Percentiles rank a stretch among this genome's conserved stretches.
Conservation (phyloP, 805 yeast species). For the Kazachstania taianensis region DNA sequence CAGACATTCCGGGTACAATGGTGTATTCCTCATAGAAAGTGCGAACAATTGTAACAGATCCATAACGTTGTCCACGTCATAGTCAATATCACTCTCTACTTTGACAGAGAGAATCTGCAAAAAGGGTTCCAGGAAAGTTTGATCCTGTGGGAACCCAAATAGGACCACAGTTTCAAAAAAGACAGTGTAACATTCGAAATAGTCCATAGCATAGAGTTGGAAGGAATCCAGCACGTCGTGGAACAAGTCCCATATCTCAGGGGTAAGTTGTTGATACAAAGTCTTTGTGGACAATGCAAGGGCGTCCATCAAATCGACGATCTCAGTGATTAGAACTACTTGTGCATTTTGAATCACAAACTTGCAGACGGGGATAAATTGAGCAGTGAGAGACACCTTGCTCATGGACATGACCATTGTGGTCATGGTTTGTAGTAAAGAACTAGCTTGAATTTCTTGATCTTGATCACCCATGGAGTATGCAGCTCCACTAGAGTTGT, state of each 20-base stretch:
- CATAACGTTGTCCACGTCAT: conserved; percentile 31
- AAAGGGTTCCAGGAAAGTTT: conserved; percentile 21
- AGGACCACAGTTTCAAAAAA: conserved; percentile 46
- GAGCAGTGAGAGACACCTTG: conserved; percentile 41
- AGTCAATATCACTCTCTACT: conserved; percentile 29
- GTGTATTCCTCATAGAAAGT: conserved; percentile 26
- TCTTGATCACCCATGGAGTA: conserved; percentile 38
- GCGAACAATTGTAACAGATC: conserved; percentile 26
- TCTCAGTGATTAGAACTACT: conserved; percentile 51
- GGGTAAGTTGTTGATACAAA: conserved; percentile 36
- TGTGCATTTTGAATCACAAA: conserved; percentile 50
- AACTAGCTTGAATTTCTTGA: conserved; percentile 59
- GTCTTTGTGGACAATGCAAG: conserved; percentile 39
- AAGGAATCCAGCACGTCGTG: conserved; percentile 41
- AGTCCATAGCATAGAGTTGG: conserved; percentile 51
- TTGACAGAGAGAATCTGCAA: conserved; percentile 21
- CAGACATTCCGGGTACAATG: conserved; percentile 20
- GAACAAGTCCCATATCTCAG: conserved; percentile 44
- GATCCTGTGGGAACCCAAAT: conserved; percentile 38
- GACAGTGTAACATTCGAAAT: conserved; percentile 45
- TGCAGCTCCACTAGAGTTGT: conserved; percentile 26
- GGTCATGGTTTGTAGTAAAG: conserved; percentile 59
- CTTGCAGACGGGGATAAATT: conserved; percentile 47
- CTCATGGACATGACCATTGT: conserved; percentile 65
- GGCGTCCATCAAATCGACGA: conserved; percentile 53